Percentiles rank a stretch among this genome's conserved stretches.
phyloP scores from a whole-genome alignment of 2,329 filamentous ascomycete genomes.

The Epichloe amarillans region DNA sequence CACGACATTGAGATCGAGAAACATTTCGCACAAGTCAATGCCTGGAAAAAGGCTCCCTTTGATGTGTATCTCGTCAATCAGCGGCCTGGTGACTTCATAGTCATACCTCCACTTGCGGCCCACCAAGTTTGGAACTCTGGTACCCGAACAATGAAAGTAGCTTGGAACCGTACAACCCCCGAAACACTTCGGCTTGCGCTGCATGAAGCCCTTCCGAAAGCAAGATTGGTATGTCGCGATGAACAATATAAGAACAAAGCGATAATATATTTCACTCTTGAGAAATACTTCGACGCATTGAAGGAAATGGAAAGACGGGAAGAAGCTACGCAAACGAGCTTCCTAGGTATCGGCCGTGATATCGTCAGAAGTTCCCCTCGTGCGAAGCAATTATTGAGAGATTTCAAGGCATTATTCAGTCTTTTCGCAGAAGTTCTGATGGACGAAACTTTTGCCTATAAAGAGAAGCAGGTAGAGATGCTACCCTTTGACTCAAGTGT shows the following conservation, averaged over 20 bases:
- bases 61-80: constrained; percentile 90
- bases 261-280: constrained; percentile 76
- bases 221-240: constrained; percentile 83
- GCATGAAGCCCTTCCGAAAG: constrained; percentile 75
- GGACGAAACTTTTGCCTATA: constrained; percentile 71
- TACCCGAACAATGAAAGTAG: constrained; percentile 90
- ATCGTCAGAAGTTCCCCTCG: constrained; percentile 27
- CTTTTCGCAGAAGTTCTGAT: constrained; percentile 70
- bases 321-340: constrained; percentile 30
- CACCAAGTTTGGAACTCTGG: constrained; percentile 98
- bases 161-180: constrained; percentile 94
- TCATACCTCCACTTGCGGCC: constrained; percentile 83
- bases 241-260: constrained; percentile 99
- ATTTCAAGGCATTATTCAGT: constrained; percentile 69
- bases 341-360: constrained; percentile 35
- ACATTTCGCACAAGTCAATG: constrained; percentile 89
- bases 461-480: constrained; percentile 59
- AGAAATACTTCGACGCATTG: constrained; percentile 61
- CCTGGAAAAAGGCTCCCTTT: constrained; percentile 91
- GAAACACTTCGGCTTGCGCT: constrained; percentile 82
- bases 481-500: constrained; percentile 80
- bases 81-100: constrained; percentile 76
- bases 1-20: constrained; percentile 96
- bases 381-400: constrained; percentile 59
- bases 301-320: constrained; percentile 36